Evolutionary conservation across 805 yeast species (phyloP).

Genomic region (Yarrowia sp.): DNA sequence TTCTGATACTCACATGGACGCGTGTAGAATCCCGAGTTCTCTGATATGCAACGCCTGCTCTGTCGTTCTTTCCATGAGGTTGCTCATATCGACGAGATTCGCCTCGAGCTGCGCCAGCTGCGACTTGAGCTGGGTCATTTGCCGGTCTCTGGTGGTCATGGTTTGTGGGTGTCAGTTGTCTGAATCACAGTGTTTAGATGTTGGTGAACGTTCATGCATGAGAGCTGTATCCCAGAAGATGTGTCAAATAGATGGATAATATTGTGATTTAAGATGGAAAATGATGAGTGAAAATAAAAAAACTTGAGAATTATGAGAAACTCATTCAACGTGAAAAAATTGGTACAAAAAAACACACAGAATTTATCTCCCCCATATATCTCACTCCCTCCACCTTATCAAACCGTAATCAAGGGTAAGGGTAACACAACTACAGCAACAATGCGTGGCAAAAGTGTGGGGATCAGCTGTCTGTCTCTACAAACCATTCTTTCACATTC

Average conservation of each 20-base stretch:
- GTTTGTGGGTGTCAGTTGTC: conserved; percentile 43
- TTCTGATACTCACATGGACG: conserved; percentile 54
- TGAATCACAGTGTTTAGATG: conserved; percentile 1
- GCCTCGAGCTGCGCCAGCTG: conserved; percentile 65
- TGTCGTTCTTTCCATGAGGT: conserved; percentile 58
- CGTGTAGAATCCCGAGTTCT: conserved; percentile 64
- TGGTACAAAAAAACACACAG: too few relatives aligned
- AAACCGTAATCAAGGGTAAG: conserved; percentile 30
- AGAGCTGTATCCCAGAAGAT: neutral
- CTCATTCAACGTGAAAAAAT: neutral
- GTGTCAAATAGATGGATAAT: too few relatives aligned
- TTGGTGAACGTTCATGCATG: conserved; percentile 6
- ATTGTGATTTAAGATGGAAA: neutral
- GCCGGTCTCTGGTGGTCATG: conserved; percentile 49
- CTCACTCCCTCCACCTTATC: conserved; percentile 18
- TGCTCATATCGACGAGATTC: conserved; percentile 61
- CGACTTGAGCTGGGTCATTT: conserved; percentile 59
- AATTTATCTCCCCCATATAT: too few relatives aligned
- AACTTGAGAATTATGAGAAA: neutral
- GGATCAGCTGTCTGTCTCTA: neutral
- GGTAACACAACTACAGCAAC: conserved; percentile 31
- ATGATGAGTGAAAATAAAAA: neutral
- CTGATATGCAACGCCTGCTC: conserved; percentile 61
- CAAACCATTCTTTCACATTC: neutral
- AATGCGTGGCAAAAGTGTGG: conserved; percentile 34